Evolutionary conservation across 805 yeast genomes (phyloP), one percentile per base, ranked within the genome.

Genomic region (Kuraishia borneana): DNA sequence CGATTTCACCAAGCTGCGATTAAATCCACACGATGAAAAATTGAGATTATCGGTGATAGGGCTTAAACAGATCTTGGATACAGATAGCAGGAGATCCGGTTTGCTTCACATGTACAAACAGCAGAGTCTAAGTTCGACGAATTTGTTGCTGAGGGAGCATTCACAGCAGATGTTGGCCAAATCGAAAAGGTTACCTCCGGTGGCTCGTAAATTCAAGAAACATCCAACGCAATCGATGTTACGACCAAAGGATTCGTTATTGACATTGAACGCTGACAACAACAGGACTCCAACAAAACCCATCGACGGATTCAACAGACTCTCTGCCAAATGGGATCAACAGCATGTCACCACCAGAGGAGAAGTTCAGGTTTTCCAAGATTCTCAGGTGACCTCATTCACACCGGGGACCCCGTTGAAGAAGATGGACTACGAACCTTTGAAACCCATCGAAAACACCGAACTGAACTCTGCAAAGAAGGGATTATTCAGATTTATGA

Each of bases 401-500:
- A 53, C 73, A 5, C 85, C 88, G 2, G 72, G 77, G 3, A 78
- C 87, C 1, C 88, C 84, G 0, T 74, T 73, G 6, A 77, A 70
- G 47, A 76, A 71, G 41, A 67, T 76, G 66, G 77, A 71, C 23
- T 41, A 63, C 27, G 51, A 48, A 48, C 39, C 36, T 4, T 29
- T 14, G 25, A 13, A 25, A 16, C 28, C 12, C 7, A 25, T 25
- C 13, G 21, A 18, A 6, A 25, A 27, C 14, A 18, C 35, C n/a
- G 33, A 31, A 30, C 31, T 26, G 14, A 36, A 25, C 16, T 12
- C 16, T 14, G 18, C 34, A 26, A 35, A 36, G 36, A 40, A 21
- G 18, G 31, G 37, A 10, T 35, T 42, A 13, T 36, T 41, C 19
- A 37, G 35, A 13, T 25, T 25, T 12, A 21, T 8, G 23, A 21